These are phyloP conservation scores for Tuber microsphaerosporum DNA, from an alignment of 495 filamentous ascomycete species.

Conservation along the genomic window DNA sequence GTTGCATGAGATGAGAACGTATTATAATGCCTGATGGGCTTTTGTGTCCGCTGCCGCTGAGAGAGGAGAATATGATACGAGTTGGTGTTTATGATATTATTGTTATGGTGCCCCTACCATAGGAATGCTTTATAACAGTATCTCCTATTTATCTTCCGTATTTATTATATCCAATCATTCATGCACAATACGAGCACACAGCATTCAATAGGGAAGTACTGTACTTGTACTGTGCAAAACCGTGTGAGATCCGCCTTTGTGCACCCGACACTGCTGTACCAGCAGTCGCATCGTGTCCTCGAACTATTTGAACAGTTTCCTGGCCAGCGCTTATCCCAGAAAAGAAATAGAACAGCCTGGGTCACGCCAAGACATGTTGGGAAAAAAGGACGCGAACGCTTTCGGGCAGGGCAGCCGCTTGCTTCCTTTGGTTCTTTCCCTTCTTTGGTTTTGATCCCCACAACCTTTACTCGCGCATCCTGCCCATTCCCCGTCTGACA, in stretches of 20 bases:
- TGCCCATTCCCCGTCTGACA: conserved; percentile 3
- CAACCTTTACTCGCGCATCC: conserved; percentile 14
- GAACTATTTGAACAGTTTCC: neutral
- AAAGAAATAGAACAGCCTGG: conserved; percentile 8
- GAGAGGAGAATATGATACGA: neutral
- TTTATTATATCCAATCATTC: neutral
- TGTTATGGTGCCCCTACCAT: neutral
- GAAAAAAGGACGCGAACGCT: conserved; percentile 26
- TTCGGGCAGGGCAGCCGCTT: conserved; percentile 7
- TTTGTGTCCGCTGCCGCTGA: neutral
- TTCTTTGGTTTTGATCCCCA: neutral
- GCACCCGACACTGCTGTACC: neutral
- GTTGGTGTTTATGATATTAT: neutral
- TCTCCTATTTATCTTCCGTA: neutral
- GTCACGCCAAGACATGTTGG: conserved; percentile 16
- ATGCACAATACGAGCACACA: neutral
- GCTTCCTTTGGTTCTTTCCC: neutral
- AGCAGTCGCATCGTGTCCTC: neutral
- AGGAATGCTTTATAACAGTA: neutral
- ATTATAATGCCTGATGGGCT: neutral
- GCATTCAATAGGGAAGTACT: neutral
- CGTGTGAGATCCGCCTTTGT: neutral
- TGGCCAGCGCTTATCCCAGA: neutral
- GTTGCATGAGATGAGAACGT: neutral
- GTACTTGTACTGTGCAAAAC: neutral